Evolutionary conservation across 2,329 filamentous ascomycete species (phyloP), one percentile per base, ranked within the genome.

Genomic region (Calonectria henricotiae): DNA sequence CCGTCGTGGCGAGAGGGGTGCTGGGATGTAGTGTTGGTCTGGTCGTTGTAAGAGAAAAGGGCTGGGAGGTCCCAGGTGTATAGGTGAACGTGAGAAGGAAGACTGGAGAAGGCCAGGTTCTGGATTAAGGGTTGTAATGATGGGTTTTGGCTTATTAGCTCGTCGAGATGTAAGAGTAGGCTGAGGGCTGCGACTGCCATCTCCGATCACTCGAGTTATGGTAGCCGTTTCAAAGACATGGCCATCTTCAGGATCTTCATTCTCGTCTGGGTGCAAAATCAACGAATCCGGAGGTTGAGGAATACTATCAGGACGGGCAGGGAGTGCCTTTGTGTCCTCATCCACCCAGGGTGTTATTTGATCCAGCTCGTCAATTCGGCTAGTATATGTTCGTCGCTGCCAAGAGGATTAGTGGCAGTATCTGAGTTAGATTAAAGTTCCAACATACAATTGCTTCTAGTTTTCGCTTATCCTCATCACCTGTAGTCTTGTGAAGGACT

Each of bases 371-470:
- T 92, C 91, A 75, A 98, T 97, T 66, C 96, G 92, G 68, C 92
- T 94, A 62, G 92, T 94, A 81, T 99, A 99, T 1, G 96, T 98
- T 74, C 92, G 91, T 78, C 94, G 92, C 94, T 97, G 76, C 8
- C 8, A 37, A 11, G 27, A 3, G 43, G 3, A 17, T 17, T 76
- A 67, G 54, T 68, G 61, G 25, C 17, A 25, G 30, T 15, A 68
- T 9, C 64, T 12, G 39, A 41, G 9, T 2, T 12, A 15, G 8
- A 23, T 11, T 37, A 25, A 3, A 5, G 23, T 9, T 30, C 4
- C 17, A 70, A 68, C 77, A 89, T 86, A 97, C 94, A 85, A 99
- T 98, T 62, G 94, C 93, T 79, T 98, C 94, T 27, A 99, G 86
- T 82, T 98, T 98, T 75, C 90, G 92, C 81, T 92, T 91, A 78